These are phyloP conservation scores for Epithemia pelagica DNA, from an alignment of 108 stramenopile species.

Conservation along the genomic window DNA sequence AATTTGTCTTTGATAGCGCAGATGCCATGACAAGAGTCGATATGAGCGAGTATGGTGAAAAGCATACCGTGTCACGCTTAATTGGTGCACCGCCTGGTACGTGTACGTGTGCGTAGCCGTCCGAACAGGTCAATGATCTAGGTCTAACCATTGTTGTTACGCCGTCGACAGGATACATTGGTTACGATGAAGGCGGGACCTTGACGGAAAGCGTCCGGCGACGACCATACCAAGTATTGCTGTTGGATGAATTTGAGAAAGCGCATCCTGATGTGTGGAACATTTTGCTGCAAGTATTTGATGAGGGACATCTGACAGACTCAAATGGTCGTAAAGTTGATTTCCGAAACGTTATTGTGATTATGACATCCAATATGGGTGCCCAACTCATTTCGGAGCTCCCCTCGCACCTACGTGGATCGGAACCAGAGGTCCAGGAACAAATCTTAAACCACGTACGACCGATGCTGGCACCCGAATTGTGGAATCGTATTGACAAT, in stretches of 20 bases:
- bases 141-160: not conserved
- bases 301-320: slow-evolving; percentile 75
- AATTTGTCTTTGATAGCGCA: slow-evolving; percentile 84
- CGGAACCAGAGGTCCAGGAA: slow-evolving; percentile 55
- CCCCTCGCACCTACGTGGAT: slow-evolving; percentile 44
- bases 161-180: slow-evolving; percentile 21
- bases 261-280: slow-evolving; percentile 78
- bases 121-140: not conserved
- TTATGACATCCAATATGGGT: slow-evolving; percentile 82
- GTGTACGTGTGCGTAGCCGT: not conserved
- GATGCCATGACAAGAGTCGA: slow-evolving; percentile 90
- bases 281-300: slow-evolving; percentile 73
- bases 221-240: slow-evolving; percentile 77
- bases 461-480: slow-evolving; percentile 57
- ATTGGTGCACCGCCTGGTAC: slow-evolving; percentile 74
- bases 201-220: slow-evolving; percentile 72
- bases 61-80: slow-evolving; percentile 73
- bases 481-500: slow-evolving; percentile 78
- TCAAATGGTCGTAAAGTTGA: slow-evolving; percentile 67
- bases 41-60: slow-evolving; percentile 87
- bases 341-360: slow-evolving; percentile 68
- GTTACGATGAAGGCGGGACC: slow-evolving; percentile 76
- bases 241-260: slow-evolving; percentile 83
- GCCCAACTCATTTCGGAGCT: slow-evolving; percentile 57
- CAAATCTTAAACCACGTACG: slow-evolving; percentile 65